Evolutionary conservation across 2,329 filamentous ascomycete genomes (phyloP).

Genomic region (Colletotrichum endophyticum): DNA sequence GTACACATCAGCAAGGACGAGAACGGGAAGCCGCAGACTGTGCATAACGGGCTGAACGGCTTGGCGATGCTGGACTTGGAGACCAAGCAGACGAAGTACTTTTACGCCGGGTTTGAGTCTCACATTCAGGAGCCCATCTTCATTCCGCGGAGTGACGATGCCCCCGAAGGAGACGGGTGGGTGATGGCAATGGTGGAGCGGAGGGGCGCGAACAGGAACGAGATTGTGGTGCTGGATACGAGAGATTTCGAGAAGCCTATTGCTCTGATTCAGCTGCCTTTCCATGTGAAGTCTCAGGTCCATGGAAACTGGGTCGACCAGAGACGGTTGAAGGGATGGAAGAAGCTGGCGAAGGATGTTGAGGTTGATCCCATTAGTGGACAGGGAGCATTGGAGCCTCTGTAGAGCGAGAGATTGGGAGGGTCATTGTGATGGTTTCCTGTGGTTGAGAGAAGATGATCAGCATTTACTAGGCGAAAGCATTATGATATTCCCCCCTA

Average conservation of each 20-base stretch:
- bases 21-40: background rate
- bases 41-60: constrained; percentile 2
- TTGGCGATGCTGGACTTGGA: constrained; percentile 6
- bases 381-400: background rate
- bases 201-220: constrained; percentile 31
- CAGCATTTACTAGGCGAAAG: background rate
- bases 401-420: background rate
- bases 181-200: constrained; percentile 34
- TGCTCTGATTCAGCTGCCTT: constrained; percentile 43
- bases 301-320: constrained; percentile 37
- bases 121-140: constrained; percentile 48
- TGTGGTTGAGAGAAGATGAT: background rate
- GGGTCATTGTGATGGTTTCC: no score
- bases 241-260: constrained; percentile 38
- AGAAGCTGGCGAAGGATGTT: background rate
- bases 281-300: constrained; percentile 31
- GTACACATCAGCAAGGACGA: constrained; percentile 34
- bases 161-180: constrained; percentile 43
- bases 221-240: constrained; percentile 46
- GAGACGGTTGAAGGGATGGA: constrained; percentile 28
- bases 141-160: constrained; percentile 36
- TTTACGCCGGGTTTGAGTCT: constrained; percentile 30
- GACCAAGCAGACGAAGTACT: constrained; percentile 25
- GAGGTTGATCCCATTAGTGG: background rate
- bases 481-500: no score